A percentile compares a stretch with the other conserved stretches of the same genome.
Conservation (phyloP, 371 early-diverging fungal species). For the Mucor circinelloides region DNA sequence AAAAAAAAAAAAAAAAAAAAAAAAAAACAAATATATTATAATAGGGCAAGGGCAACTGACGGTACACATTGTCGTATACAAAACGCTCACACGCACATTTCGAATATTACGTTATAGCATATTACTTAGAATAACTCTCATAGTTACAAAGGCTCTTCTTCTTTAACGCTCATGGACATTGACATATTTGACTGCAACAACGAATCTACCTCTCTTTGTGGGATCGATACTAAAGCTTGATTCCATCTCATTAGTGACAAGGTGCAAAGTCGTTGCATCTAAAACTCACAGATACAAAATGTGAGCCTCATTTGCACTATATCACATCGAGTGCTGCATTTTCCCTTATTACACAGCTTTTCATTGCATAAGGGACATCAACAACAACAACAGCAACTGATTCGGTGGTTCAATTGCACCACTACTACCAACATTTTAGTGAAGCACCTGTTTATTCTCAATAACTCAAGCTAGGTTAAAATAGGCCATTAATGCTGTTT, state of each 20-base stretch:
- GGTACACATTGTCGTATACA: not conserved
- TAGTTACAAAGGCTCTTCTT: not conserved
- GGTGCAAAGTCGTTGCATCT: not conserved
- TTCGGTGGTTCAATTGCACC: not conserved
- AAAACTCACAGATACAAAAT: not conserved
- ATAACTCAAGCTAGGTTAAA: not conserved
- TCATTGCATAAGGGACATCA: not conserved
- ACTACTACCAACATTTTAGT: not conserved
- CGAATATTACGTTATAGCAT: not conserved
- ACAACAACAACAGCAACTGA: not conserved
- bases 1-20: not conserved
- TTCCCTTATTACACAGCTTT: not conserved
- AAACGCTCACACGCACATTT: not conserved
- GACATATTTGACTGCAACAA: too few species aligned
- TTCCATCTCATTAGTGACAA: not conserved
- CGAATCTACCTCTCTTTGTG: not conserved
- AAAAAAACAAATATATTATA: not conserved
- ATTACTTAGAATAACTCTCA: not conserved
- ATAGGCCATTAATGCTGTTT: not conserved
- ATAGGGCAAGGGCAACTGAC: slow-evolving; percentile 5
- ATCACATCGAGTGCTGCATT: not conserved
- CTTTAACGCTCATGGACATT: not conserved
- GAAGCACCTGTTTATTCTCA: not conserved
- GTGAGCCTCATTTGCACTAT: not conserved
- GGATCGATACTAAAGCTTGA: not conserved